Base-by-base conservation (phyloP, 2,329 filamentous ascomycete genomes). In the Alternaria panax region DNA sequence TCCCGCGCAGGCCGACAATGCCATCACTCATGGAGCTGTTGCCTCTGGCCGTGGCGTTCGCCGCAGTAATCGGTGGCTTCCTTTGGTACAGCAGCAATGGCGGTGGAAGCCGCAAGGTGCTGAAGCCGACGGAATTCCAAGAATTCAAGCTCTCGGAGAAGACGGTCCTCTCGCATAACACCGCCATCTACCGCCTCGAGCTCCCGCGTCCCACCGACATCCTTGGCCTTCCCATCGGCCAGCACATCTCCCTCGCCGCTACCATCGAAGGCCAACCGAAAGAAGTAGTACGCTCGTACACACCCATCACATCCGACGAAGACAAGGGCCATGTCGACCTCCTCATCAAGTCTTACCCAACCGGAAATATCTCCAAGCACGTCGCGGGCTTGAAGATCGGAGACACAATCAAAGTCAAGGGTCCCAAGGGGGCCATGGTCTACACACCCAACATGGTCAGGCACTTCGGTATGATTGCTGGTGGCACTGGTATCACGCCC, bases 401-500 rank as follows among this genome's bases (percentile, higher is more conserved):
- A 63, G 72, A 80, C 80, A 90, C 86, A 62, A 95, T 99, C 85
- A 92, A 92, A 78, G 90, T 98, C 72, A 89, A 88, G 72, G 95
- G 95, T 9, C 95, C 95, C 80, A 98, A 98, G 86, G 95, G 95
- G 71, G 94, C 94, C 71, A 97, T 99, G 86, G 92, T 96, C 64
- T 99, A 99, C 83, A 92, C 90, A 18, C 93, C 94, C 71, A 97
- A 97, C 85, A 94, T 99, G 91, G 92, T 94, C 71, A 90, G 92
- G 66, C 92, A 92, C 81, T 96, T 99, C 70, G 95, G 93, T 76
- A 99, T 99, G 95, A 92, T 99, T 76, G 93, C 95, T 65, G 95
- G 95, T 69, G 95, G 95, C 67, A 98, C 95, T 32, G 95, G 95
- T 70, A 98, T 99, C 79, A 98, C 95, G 9, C 95, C 95, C 62